Conservation (phyloP, 2,329 filamentous ascomycete genomes). For the Paraconiothyrium sp. region DNA sequence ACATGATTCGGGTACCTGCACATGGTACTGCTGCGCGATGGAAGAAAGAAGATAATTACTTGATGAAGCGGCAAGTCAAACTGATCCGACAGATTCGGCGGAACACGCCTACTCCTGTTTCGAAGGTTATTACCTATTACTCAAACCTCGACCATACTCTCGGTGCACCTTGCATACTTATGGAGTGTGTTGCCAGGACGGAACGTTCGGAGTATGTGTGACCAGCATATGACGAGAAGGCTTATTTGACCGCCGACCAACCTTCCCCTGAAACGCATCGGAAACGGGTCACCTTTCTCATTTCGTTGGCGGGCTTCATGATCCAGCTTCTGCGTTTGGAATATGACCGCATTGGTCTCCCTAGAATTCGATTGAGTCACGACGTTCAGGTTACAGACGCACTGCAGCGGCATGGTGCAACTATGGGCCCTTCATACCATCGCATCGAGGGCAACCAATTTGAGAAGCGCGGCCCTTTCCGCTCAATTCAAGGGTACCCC, state of each 20-base stretch:
- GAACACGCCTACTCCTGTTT: not conserved
- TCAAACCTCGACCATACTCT: not conserved
- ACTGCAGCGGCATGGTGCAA: not conserved
- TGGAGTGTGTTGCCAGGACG: not conserved
- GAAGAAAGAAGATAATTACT: conserved; percentile 1
- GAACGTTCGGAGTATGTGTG: conserved; percentile 1
- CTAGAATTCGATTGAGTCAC: too few relatives aligned
- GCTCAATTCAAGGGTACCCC: not conserved
- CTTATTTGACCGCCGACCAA: not conserved
- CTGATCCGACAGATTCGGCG: not conserved
- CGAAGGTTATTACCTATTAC: not conserved
- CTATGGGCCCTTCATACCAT: not conserved
- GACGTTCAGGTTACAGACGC: too few relatives aligned
- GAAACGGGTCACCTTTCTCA: too few relatives aligned
- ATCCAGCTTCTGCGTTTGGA: too few relatives aligned
- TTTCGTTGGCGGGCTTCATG: too few relatives aligned
- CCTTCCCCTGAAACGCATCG: not conserved
- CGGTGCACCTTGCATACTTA: conserved; percentile 3
- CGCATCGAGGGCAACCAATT: not conserved
- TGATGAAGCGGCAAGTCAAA: conserved; percentile 2
- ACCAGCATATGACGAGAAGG: not conserved
- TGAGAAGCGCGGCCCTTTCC: not conserved
- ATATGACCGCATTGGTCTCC: too few relatives aligned
- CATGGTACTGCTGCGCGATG: conserved; percentile 10
- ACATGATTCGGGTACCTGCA: conserved; percentile 9